These are phyloP conservation scores for Brassica juncea DNA, from an alignment of 345 rosid genomes.

Conservation along the genomic window DNA sequence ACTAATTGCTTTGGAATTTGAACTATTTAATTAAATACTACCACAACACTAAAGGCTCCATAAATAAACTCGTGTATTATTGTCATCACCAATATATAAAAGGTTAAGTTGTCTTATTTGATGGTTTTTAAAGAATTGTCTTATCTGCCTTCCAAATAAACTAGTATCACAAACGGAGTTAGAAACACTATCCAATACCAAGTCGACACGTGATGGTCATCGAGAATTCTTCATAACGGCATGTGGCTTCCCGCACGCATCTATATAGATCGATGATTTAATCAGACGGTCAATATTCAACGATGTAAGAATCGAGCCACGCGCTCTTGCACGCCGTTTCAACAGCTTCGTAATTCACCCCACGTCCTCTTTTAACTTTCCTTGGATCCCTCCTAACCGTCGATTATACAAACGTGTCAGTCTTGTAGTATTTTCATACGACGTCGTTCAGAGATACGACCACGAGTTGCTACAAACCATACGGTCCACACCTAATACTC, in stretches of 20 bases:
- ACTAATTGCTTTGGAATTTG: slow-evolving; percentile 33
- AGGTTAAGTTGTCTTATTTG: neutral
- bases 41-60: neutral
- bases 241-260: slow-evolving; percentile 41
- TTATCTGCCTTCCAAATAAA: no score
- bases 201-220: slow-evolving; percentile 37
- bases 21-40: slow-evolving; percentile 6
- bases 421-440: slow-evolving; percentile 1
- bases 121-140: no score
- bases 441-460: slow-evolving; percentile 22
- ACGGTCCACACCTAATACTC: neutral
- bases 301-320: slow-evolving; percentile 55
- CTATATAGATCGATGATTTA: slow-evolving; percentile 43
- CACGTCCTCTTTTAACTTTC: slow-evolving; percentile 47
- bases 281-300: slow-evolving; percentile 44
- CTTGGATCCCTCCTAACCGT: slow-evolving; percentile 36
- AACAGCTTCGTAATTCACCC: slow-evolving; percentile 50
- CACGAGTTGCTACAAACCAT: slow-evolving; percentile 29
- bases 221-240: slow-evolving; percentile 27
- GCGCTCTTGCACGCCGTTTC: slow-evolving; percentile 52
- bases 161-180: slow-evolving; percentile 26
- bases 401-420: slow-evolving; percentile 29
- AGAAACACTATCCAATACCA: slow-evolving; percentile 24
- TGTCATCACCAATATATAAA: slow-evolving; percentile 12
- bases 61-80: slow-evolving; percentile 13